Percentiles rank a stretch among this genome's conserved stretches.
These are phyloP conservation scores for Aspergillus nomiae DNA, from an alignment of 2,329 filamentous ascomycete genomes.

Conservation along the genomic window DNA sequence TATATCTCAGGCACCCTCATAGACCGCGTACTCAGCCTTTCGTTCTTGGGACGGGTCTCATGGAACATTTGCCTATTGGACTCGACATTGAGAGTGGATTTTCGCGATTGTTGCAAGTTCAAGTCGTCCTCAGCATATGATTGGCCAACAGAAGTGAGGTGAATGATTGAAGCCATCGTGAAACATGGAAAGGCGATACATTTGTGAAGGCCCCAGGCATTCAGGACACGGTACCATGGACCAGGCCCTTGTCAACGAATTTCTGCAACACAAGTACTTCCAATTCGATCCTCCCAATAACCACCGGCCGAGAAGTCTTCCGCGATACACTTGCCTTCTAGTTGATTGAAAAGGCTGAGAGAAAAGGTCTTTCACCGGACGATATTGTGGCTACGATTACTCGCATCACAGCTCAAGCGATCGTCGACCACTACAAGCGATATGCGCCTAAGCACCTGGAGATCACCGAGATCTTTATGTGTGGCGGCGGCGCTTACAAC, in stretches of 20 bases:
- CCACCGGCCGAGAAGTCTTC: constrained; percentile 58
- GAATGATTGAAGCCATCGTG: too few species aligned
- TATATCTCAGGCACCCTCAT: background rate
- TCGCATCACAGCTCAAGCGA: constrained; percentile 60
- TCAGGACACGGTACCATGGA: background rate
- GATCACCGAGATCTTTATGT: constrained; percentile 62
- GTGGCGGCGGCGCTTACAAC: background rate
- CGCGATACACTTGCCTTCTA: background rate
- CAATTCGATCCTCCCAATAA: constrained; percentile 55
- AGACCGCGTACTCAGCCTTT: background rate
- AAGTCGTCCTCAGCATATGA: background rate
- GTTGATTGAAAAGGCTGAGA: background rate
- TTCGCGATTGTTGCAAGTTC: background rate
- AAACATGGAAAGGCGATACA: background rate
- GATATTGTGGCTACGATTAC: constrained; percentile 46
- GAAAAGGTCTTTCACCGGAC: background rate
- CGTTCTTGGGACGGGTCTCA: background rate
- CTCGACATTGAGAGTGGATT: background rate
- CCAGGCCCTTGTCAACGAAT: constrained; percentile 55
- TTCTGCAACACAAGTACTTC: constrained; percentile 56
- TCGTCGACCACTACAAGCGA: constrained; percentile 53
- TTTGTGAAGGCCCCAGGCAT: background rate
- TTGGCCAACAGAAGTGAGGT: background rate
- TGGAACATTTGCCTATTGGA: background rate
- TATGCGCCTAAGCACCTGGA: constrained; percentile 44